Base-by-base conservation (phyloP, 2,329 filamentous ascomycete genomes). In the Incumbomyces delicatus region DNA sequence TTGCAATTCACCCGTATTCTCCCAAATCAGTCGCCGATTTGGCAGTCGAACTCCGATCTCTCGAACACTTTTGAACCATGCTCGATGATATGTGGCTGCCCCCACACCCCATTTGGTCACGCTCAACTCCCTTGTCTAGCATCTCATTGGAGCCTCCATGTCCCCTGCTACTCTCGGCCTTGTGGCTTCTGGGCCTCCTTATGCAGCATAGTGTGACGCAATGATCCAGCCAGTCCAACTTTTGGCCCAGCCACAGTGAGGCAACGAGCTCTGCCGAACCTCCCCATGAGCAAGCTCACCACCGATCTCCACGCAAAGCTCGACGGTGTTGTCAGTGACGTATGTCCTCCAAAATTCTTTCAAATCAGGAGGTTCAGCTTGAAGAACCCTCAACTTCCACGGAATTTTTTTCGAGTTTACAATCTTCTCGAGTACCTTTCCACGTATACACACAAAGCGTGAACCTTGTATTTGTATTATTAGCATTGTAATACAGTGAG, bases 171-270 rank as follows among this genome's bases (percentile, higher is more conserved):
- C 14, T 17, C 14, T 6, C 20, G 14, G 8, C 10, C 7, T 29
- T 30, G 22, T 20, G 4, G n/a, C 42, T 45, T 20, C 18, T 14
- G 22, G 34, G 10, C 20, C 5, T 29, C 34, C 33, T 17, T 10
- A 18, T 29, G 18, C 18, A n/a, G 16, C 29, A 17, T 31, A 7
- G 10, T 30, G 42, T 45, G 42, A 45, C 42, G 42, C 42, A 45
- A 45, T 45, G 33, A 17, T 30, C 12, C 4, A 36, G 14, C 29
- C 35, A 22, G 14, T 44, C 42, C 49, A 49, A 50, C 46, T 42
- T 44, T 31, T 34, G 33, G 43, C 43, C 29, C 47, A 54, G 52
- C 52, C 52, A 54, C 52, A 54, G 16, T 54, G 50, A 54, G 52
- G 52, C 50, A 51, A 27, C 22, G 44, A 41, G 46, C 40, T 46